A percentile compares a stretch with the other conserved stretches of the same genome.
phyloP scores from a whole-genome alignment of 257 asterid genomes.

The Solanum gandarillasii region DNA sequence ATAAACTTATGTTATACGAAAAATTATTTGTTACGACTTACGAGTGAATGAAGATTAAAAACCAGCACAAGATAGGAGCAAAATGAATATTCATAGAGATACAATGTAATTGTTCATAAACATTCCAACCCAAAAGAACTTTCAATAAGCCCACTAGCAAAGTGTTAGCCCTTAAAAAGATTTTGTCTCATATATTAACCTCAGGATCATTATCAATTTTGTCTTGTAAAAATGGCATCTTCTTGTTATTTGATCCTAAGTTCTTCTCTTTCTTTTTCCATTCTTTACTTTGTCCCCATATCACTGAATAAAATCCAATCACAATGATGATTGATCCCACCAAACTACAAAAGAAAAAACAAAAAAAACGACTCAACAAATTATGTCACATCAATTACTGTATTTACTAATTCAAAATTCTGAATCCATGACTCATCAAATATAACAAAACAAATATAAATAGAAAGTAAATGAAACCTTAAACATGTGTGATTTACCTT shows the following conservation, averaged over 20 bases:
- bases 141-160: not conserved
- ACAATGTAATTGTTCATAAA: not conserved
- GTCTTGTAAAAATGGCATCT: slow-evolving; percentile 26
- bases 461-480: not conserved
- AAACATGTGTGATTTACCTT: slow-evolving; percentile 21
- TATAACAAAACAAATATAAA: not conserved
- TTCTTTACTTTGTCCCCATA: slow-evolving; percentile 64
- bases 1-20: no score
- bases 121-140: not conserved
- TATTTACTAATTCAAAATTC: not conserved
- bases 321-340: slow-evolving; percentile 42
- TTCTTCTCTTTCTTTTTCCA: slow-evolving; percentile 6
- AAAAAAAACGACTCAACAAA: not conserved
- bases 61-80: not conserved
- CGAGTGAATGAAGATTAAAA: no score
- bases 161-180: not conserved
- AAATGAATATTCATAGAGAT: not conserved
- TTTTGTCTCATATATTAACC: not conserved
- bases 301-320: slow-evolving; percentile 42
- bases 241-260: slow-evolving; percentile 17
- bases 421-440: not conserved
- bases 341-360: slow-evolving; percentile 16
- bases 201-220: slow-evolving; percentile 4
- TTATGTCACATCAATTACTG: not conserved
- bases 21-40: no score